These are phyloP conservation scores for Alternaria consortialis DNA, from an alignment of 2,329 filamentous ascomycete genomes.

Conservation along the genomic window DNA sequence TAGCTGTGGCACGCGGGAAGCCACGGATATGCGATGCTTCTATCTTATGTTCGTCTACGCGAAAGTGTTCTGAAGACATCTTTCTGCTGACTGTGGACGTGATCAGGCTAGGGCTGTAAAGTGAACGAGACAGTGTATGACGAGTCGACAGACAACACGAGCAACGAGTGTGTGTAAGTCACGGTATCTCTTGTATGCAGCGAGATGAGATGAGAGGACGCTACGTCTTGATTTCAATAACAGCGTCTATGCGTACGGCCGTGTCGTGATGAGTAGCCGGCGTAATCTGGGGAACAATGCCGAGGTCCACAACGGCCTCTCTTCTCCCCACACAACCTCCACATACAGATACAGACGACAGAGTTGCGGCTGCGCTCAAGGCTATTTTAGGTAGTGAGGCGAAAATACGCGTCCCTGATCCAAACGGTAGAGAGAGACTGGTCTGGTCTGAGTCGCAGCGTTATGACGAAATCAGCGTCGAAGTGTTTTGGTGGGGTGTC, in stretches of 20 bases:
- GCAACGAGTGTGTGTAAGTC: neutral
- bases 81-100: conserved; percentile 12
- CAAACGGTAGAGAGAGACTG: neutral
- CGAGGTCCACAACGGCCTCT: conserved; percentile 31
- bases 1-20: conserved; percentile 76
- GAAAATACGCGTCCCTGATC: neutral
- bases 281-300: conserved; percentile 31
- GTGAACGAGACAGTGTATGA: neutral
- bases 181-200: neutral
- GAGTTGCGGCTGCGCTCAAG: neutral
- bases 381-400: neutral
- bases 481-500: conserved; percentile 20
- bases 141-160: neutral
- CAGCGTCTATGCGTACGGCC: conserved; percentile 1
- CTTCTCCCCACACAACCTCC: conserved; percentile 7
- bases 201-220: neutral
- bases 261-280: conserved; percentile 30
- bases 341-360: neutral
- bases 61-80: conserved; percentile 61
- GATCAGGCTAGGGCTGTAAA: neutral
- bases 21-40: conserved; percentile 77
- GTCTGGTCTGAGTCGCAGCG: neutral
- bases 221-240: neutral
- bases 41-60: conserved; percentile 76
- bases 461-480: conserved; percentile 2